A percentile compares a stretch with the other conserved stretches of the same genome.
Conservation (phyloP, 2,329 filamentous ascomycete species). For the Verticillium zaregamsianum region DNA sequence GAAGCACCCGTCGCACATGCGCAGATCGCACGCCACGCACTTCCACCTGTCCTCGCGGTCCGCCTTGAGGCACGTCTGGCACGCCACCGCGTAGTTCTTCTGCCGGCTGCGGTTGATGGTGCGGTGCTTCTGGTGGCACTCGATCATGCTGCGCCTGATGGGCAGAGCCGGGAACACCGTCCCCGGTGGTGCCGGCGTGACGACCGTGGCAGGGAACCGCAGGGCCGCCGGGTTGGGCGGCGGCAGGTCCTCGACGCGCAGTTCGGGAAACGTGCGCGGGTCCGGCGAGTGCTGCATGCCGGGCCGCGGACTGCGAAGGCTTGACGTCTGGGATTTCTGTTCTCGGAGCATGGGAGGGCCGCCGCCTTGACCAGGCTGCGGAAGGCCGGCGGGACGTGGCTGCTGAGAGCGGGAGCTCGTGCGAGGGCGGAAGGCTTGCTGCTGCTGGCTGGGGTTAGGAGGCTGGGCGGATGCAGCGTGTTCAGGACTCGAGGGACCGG, state of each 20-base stretch:
- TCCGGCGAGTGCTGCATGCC: background rate
- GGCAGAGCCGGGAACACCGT: constrained; percentile 37
- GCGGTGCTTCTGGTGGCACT: constrained; percentile 44
- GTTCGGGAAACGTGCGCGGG: constrained; percentile 25
- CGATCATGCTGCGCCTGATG: constrained; percentile 38
- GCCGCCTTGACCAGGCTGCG: background rate
- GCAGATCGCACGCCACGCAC: constrained; percentile 47
- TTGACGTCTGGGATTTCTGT: background rate
- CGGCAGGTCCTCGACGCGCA: constrained; percentile 23
- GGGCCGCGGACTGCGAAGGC: background rate
- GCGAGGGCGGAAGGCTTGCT: background rate
- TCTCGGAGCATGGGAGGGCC: background rate
- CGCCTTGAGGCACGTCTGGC: constrained; percentile 45
- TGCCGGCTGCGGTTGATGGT: constrained; percentile 46
- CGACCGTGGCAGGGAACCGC: constrained; percentile 31
- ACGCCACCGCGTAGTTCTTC: constrained; percentile 45
- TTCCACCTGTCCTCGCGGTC: constrained; percentile 41
- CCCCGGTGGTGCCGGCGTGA: constrained; percentile 22
- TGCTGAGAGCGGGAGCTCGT: background rate
- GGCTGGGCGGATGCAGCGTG: constrained; percentile 17
- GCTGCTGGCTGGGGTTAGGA: constrained; percentile 17
- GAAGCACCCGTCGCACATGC: constrained; percentile 46
- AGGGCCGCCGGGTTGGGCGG: constrained; percentile 30
- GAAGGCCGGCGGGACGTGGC: constrained; percentile 2
- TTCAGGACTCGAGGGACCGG: constrained; percentile 12